phyloP scores from a whole-genome alignment of 352 stramenopile genomes.

The Globisporangium sylvaticum region DNA sequence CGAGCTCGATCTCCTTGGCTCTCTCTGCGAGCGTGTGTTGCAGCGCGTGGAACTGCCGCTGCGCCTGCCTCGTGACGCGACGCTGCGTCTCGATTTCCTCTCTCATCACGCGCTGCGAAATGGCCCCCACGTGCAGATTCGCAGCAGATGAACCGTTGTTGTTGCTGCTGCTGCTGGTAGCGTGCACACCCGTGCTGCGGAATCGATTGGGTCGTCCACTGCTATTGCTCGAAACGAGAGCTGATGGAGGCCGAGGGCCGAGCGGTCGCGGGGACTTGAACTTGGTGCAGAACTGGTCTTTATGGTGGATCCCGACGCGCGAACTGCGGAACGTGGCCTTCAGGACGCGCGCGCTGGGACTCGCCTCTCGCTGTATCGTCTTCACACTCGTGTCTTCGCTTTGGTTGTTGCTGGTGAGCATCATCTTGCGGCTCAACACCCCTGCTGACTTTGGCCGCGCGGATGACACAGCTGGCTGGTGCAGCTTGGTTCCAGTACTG shows the following conservation, averaged over 20 bases:
- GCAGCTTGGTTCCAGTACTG: not conserved
- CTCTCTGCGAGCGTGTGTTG: constrained; percentile 29
- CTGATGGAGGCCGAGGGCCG: constrained; percentile 4
- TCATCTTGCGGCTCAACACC: not conserved
- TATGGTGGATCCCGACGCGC: constrained; percentile 2
- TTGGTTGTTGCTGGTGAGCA: not conserved
- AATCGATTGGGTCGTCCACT: constrained; percentile 1
- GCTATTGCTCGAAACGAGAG: not conserved
- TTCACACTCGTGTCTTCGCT: not conserved
- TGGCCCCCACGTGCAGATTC: not conserved
- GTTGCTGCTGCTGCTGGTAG: not conserved
- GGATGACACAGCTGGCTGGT: not conserved
- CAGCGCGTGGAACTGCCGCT: constrained; percentile 42
- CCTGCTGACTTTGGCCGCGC: constrained; percentile 10
- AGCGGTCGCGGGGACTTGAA: constrained; percentile 11
- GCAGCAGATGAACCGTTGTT: not conserved
- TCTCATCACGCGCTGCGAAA: constrained; percentile 39
- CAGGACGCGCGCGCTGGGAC: not conserved
- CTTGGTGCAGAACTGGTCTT: constrained; percentile 13
- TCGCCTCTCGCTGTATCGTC: not conserved
- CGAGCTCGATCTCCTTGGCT: constrained; percentile 32
- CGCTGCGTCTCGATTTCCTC: constrained; percentile 61
- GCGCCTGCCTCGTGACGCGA: constrained; percentile 33
- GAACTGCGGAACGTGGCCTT: constrained; percentile 10
- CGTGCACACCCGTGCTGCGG: not conserved